phyloP scores from a whole-genome alignment of 2,329 filamentous ascomycete genomes.

The Penicillium sp. region DNA sequence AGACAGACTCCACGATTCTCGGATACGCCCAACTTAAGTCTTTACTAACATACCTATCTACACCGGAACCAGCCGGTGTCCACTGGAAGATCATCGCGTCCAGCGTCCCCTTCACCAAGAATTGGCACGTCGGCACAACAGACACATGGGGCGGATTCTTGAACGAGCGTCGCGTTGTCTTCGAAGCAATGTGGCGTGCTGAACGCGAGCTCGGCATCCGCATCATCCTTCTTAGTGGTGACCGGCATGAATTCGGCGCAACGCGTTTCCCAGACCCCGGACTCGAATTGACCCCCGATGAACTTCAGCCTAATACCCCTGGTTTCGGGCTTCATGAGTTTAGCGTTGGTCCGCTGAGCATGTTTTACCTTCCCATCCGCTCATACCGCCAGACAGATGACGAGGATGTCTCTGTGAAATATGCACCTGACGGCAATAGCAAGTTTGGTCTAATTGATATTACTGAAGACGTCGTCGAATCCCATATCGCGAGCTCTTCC shows the following conservation, averaged over 20 bases:
- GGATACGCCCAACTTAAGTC: slow-evolving; percentile 78
- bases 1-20: slow-evolving; percentile 79
- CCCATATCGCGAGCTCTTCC: slow-evolving; percentile 15
- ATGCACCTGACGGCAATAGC: slow-evolving; percentile 77
- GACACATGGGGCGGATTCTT: slow-evolving; percentile 97
- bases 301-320: slow-evolving; percentile 26
- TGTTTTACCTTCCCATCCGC: slow-evolving; percentile 86
- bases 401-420: slow-evolving; percentile 84
- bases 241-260: slow-evolving; percentile 95
- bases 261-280: slow-evolving; percentile 68
- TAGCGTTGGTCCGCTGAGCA: slow-evolving; percentile 85
- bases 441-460: slow-evolving; percentile 89
- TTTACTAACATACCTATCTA: slow-evolving; percentile 74
- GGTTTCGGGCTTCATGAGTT: slow-evolving; percentile 74
- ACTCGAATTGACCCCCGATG: slow-evolving; percentile 20
- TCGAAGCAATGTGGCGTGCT: slow-evolving; percentile 91
- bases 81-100: slow-evolving; percentile 93
- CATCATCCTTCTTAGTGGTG: slow-evolving; percentile 83
- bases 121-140: slow-evolving; percentile 84
- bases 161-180: slow-evolving; percentile 73
- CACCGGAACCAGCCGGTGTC: slow-evolving; percentile 74
- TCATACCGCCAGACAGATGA: slow-evolving; percentile 82
- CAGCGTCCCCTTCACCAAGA: slow-evolving; percentile 94
- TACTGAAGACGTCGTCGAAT: slow-evolving; percentile 60
- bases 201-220: slow-evolving; percentile 72